Conservation (phyloP, 75 land plant genomes). For the Pinus taeda region DNA sequence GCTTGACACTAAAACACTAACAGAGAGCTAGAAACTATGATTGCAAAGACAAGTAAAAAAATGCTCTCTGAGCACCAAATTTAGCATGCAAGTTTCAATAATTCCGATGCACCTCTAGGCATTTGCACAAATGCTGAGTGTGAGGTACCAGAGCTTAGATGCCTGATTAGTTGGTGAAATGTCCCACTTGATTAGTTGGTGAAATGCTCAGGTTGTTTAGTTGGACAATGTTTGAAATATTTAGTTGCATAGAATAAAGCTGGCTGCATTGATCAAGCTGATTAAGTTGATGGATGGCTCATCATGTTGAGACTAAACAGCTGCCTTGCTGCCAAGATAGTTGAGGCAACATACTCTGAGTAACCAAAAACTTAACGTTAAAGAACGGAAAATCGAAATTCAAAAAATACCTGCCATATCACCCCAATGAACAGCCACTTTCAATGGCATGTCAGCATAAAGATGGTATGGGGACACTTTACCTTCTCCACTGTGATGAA, state of each 20-base stretch:
- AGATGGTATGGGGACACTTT: slow-evolving; percentile 6
- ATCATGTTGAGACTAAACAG: slow-evolving; percentile 52
- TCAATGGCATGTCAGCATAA: neutral
- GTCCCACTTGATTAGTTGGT: slow-evolving; percentile 71
- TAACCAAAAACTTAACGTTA: slow-evolving; percentile 67
- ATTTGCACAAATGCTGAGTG: slow-evolving; percentile 12
- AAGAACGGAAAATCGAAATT: slow-evolving; percentile 14
- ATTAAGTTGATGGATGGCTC: slow-evolving; percentile 52
- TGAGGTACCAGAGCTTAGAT: slow-evolving; percentile 60
- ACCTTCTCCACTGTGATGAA: slow-evolving; percentile 96
- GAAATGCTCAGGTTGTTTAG: slow-evolving; percentile 60
- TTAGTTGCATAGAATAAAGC: slow-evolving; percentile 67
- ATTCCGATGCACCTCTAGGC: slow-evolving; percentile 7
- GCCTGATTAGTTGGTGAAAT: slow-evolving; percentile 49
- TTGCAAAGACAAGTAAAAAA: neutral
- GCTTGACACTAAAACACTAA: neutral
- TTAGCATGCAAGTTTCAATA: slow-evolving; percentile 9
- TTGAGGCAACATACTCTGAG: slow-evolving; percentile 69
- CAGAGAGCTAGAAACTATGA: neutral
- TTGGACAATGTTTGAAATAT: slow-evolving; percentile 53
- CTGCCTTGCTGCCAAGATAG: slow-evolving; percentile 77
- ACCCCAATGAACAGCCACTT: slow-evolving; percentile 10
- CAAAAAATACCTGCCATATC: neutral
- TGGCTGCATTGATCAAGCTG: slow-evolving; percentile 66
- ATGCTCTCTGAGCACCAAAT: slow-evolving; percentile 5